Evolutionary conservation across 306 rosid genomes (phyloP), one percentile per base, ranked within the genome.

Genomic region (Dicorynia guianensis): DNA sequence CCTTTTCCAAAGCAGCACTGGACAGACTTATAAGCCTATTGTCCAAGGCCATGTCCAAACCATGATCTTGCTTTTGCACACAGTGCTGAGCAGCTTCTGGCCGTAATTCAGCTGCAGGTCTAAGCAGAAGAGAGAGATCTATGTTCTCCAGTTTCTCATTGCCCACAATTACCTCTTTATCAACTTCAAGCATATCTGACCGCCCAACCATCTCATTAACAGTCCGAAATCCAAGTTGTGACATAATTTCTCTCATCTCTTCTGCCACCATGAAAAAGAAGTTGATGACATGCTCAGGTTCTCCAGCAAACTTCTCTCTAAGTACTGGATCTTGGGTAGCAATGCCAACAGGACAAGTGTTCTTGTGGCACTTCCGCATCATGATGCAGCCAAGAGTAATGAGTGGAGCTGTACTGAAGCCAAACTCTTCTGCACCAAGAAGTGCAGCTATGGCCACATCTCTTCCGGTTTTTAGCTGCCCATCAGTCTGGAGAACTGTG

Each of bases 271-370:
- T 92, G 72, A 96, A 96, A 84, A 96, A 92, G 79, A 96, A 96
- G 86, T 92, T 96, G 59, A 96, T 89, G 42, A 92, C 98, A 86
- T 96, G 97, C 80, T 96, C 99, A 1, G 99, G 98, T 88, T 96
- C 99, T 71, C 99, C 99, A 34, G 98, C 99, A 88, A 96, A 96
- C 84, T 96, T 96, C 81, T 90, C 97, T 63, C 99, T 76, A 19
- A 96, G 98, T 47, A 96, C 93, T n/a, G 99, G 98, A 88, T 96
- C 99, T 85, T 96, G 99, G 38, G 99, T 96, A 54, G 99, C 98
- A 76, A 96, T 90, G 48, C 99, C 99, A 69, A 92, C 99, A 25
- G 99, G 99, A 69, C 99, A 96, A 43, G 98, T 96, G 66, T 96
- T 96, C 84, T 92, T 96, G 88, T 96, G 99, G 83, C 99, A 96